Evolutionary conservation across 2,329 filamentous ascomycete genomes (phyloP).

Genomic region (Dothiorella sarmentorum): DNA sequence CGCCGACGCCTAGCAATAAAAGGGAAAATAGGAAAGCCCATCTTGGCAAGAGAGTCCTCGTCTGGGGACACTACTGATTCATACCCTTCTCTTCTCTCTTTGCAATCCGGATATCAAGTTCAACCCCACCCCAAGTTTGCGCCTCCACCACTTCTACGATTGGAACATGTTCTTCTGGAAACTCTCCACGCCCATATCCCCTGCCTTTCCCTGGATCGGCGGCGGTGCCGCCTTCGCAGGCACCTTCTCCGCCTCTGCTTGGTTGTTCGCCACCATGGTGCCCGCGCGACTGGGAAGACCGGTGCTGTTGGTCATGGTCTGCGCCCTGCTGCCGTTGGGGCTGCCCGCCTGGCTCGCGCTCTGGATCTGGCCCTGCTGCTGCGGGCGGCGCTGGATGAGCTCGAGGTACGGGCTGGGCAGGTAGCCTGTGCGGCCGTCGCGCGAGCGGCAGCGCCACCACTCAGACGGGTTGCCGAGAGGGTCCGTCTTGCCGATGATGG

Average conservation of each 20-base stretch:
- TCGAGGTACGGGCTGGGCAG: conserved; percentile 89
- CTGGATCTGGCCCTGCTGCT: conserved; percentile 46
- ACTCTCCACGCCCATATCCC: conserved; percentile 64
- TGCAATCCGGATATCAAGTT: not conserved
- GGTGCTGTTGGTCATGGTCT: conserved; percentile 49
- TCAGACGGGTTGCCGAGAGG: conserved; percentile 88
- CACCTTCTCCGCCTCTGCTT: conserved; percentile 31
- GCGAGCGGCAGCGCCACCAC: conserved; percentile 93
- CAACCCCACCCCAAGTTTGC: not conserved
- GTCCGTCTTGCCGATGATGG: conserved; percentile 87
- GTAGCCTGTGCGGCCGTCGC: conserved; percentile 88
- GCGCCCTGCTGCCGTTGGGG: conserved; percentile 48
- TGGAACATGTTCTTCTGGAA: conserved; percentile 70
- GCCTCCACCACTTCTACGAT: conserved; percentile 40
- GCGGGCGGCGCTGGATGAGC: conserved; percentile 60
- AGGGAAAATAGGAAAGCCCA: not conserved
- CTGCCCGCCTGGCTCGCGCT: conserved; percentile 40
- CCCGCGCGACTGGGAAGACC: conserved; percentile 38
- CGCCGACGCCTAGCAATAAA: conserved; percentile 8
- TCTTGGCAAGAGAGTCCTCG: too few relatives aligned
- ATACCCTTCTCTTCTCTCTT: not conserved
- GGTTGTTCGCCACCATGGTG: conserved; percentile 40
- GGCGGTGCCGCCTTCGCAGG: conserved; percentile 42
- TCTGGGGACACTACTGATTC: too few relatives aligned
- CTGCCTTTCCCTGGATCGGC: conserved; percentile 56